Base-by-base conservation (phyloP, 140 eudicot genomes). In the Cichorium intybus region DNA sequence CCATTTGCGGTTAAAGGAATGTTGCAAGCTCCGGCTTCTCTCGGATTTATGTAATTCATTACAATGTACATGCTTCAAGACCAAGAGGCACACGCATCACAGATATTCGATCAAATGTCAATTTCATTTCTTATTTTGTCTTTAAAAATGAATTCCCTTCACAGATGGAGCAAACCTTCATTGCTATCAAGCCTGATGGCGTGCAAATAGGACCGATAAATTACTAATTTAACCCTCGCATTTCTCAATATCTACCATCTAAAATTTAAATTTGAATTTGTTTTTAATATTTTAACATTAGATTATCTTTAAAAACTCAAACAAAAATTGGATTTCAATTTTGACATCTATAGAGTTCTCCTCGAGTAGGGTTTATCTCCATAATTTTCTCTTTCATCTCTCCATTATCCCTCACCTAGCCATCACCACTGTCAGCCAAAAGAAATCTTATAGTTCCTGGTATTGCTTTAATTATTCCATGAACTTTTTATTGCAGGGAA, bases 181-280 rank as follows among this genome's bases (percentile, higher is more conserved):
- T 92, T 69, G 96, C 96, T 22, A 92, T 92, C 83, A 92, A 92
- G 80, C 96, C 96, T 20, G 98, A 92, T 61, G 98, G 98, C 68
- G 98, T 92, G 15, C 98, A 92, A 72, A 85, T 95, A 81, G 97
- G 96, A 64, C 75, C 80, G 85, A 95, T 91, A 84, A 45, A 14
- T 43, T 43, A 43, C 49, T 84, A 80, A 49, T 33, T 6, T 24
- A 52, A 22, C 61, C 26, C 6, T 62, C 51, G 10, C 3, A 56
- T n/a, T 48, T 58, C 24, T 53, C 22, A 16, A 11, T 21, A 29
- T 15, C 20, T 39, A 26, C 54, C 47, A 10, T 31, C 41, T 27
- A 33, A 35, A n/a, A n/a, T n/a, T n/a, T n/a, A n/a, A n/a, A n/a
- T n/a, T n/a, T n/a, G n/a, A n/a, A n/a, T n/a, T n/a, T n/a, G n/a